Conservation (phyloP, 2,329 filamentous ascomycete genomes). For the Pseudogymnoascus sp. region DNA sequence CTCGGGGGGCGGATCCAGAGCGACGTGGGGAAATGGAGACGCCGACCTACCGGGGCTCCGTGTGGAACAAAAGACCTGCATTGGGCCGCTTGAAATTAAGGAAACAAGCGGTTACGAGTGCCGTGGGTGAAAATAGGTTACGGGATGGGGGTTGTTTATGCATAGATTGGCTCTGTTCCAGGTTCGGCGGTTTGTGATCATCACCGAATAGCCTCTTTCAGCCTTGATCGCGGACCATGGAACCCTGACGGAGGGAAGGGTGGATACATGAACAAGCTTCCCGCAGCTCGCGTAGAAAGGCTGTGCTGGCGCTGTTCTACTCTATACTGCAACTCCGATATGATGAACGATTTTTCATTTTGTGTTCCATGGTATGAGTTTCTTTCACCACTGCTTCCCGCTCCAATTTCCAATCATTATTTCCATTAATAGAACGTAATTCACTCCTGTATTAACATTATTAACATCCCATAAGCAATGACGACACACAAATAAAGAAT, state of each 20-base stretch:
- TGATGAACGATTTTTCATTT: background rate
- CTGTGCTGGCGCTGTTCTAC: background rate
- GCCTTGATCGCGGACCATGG: constrained; percentile 1
- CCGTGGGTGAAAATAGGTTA: background rate
- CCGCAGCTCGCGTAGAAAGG: background rate
- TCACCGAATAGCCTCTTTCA: background rate
- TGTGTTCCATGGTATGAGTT: background rate
- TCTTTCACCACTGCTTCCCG: background rate
- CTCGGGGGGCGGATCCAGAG: background rate
- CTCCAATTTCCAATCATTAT: background rate
- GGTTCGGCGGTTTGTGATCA: background rate
- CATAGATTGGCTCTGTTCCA: background rate
- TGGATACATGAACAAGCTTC: background rate
- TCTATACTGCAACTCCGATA: background rate
- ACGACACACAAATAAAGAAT: background rate
- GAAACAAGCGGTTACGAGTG: background rate
- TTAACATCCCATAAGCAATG: background rate
- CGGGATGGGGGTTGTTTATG: background rate
- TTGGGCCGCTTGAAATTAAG: background rate
- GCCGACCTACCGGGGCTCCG: background rate
- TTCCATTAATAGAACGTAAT: background rate
- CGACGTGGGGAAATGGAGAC: background rate
- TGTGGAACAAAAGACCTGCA: background rate
- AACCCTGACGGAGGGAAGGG: background rate
- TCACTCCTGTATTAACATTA: background rate